Conservation (phyloP, 1,284 basidiomycete genomes). For the Cryptococcus neoformans region DNA sequence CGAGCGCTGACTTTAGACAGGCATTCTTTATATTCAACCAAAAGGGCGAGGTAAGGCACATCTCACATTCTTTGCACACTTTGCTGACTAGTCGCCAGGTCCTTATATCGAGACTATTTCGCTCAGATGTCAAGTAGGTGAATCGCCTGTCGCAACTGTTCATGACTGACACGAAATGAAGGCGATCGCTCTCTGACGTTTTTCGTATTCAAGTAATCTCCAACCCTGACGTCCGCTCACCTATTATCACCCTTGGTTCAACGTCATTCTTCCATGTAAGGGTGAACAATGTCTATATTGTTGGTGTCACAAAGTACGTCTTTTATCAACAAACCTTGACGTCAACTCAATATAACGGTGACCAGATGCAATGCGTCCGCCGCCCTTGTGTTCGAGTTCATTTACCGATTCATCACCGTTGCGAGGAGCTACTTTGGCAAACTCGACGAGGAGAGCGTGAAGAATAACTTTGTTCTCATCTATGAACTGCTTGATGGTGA, state of each 20-base stretch:
- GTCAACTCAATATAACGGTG: background rate
- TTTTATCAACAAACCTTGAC: background rate
- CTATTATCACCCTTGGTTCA: conserved; percentile 95
- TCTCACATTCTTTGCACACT: too few species aligned
- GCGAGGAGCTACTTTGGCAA: conserved; percentile 95
- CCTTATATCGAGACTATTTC: conserved; percentile 86
- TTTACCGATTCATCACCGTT: conserved; percentile 93
- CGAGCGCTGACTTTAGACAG: conserved; percentile 50
- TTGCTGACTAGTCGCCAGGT: conserved; percentile 56
- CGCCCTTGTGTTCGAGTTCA: conserved; percentile 95
- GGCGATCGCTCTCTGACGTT: conserved; percentile 95
- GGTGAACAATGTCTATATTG: conserved; percentile 90
- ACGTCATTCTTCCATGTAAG: conserved; percentile 98
- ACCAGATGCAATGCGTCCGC: conserved; percentile 90
- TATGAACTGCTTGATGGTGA: conserved; percentile 93
- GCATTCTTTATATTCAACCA: conserved; percentile 98
- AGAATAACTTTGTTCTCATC: conserved; percentile 98
- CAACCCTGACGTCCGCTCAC: conserved; percentile 92
- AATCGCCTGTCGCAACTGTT: background rate
- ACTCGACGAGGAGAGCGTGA: conserved; percentile 94
- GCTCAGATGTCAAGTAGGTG: conserved; percentile 87
- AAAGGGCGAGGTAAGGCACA: conserved; percentile 78
- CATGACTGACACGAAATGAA: conserved; percentile 37
- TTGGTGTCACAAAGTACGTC: conserved; percentile 88
- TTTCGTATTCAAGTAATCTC: conserved; percentile 98